Conservation (phyloP, 805 yeast species). For the Metschnikowia cubensis region DNA sequence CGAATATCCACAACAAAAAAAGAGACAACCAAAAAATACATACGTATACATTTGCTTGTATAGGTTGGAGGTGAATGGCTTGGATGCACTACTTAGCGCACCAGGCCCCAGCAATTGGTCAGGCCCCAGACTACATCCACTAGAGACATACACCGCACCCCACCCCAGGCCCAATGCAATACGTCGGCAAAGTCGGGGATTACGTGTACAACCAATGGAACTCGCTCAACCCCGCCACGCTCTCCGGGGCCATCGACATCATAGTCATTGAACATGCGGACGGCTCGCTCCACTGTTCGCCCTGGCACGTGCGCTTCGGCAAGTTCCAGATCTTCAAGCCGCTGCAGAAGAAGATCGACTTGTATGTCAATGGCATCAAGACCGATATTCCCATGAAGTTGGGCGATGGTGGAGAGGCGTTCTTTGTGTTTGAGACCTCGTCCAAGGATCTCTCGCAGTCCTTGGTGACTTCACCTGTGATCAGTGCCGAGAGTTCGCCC, state of each 20-base stretch:
- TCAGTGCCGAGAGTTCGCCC: conserved; percentile 66
- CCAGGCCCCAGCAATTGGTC: neutral
- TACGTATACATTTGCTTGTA: too few relatives aligned
- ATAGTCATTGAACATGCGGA: conserved; percentile 88
- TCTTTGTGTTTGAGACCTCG: conserved; percentile 87
- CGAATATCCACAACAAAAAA: too few relatives aligned
- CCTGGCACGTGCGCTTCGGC: conserved; percentile 95
- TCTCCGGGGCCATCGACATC: conserved; percentile 95
- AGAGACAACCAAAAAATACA: too few relatives aligned
- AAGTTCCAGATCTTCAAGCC: conserved; percentile 90
- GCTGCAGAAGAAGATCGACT: conserved; percentile 89
- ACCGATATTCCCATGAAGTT: conserved; percentile 91
- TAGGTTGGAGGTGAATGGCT: neutral
- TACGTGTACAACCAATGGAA: conserved; percentile 97
- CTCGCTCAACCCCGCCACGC: conserved; percentile 91
- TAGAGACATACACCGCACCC: too few relatives aligned
- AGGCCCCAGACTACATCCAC: neutral
- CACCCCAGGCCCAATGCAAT: conserved; percentile 59
- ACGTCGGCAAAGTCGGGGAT: conserved; percentile 93
- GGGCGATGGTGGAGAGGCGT: conserved; percentile 97
- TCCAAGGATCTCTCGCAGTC: conserved; percentile 62
- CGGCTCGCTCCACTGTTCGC: conserved; percentile 81
- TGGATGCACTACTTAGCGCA: conserved; percentile 1
- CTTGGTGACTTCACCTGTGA: conserved; percentile 81
- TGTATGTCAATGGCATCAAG: conserved; percentile 75